A percentile compares a stretch with the other conserved stretches of the same genome.
These are phyloP conservation scores for Sclerotinia borealis DNA, from an alignment of 2,329 filamentous ascomycete genomes.

Conservation along the genomic window DNA sequence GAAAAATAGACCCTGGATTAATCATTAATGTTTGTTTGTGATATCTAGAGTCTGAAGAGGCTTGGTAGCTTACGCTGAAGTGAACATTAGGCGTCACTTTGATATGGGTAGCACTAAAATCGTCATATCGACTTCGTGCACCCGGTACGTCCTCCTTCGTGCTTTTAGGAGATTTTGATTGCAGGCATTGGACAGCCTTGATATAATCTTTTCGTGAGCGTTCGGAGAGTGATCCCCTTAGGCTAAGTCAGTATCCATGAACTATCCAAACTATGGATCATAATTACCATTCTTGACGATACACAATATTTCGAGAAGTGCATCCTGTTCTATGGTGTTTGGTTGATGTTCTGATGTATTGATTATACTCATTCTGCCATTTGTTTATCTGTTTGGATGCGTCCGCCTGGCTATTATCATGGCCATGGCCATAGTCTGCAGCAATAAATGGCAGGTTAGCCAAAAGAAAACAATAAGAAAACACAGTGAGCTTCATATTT, in stretches of 20 bases:
- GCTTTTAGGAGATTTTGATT: conserved; percentile 30
- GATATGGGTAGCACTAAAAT: conserved; percentile 36
- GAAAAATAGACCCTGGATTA: conserved; percentile 14
- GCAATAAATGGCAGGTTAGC: not conserved
- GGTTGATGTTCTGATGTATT: not conserved
- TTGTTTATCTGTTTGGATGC: not conserved
- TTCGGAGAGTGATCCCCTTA: conserved; percentile 1
- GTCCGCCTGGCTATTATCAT: not conserved
- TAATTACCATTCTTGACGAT: conserved; percentile 4
- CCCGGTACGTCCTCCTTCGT: conserved; percentile 29
- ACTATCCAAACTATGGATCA: too few relatives aligned
- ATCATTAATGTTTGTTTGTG: not conserved
- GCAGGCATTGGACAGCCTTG: conserved; percentile 36
- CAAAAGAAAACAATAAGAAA: not conserved
- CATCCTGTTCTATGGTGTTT: not conserved
- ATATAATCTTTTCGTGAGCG: conserved; percentile 30
- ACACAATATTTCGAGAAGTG: not conserved
- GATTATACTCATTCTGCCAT: not conserved
- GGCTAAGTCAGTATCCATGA: not conserved
- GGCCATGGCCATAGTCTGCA: not conserved
- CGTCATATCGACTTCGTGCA: conserved; percentile 32
- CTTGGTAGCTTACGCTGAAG: conserved; percentile 19
- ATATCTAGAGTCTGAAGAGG: not conserved
- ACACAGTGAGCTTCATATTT: not conserved
- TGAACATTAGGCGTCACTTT: conserved; percentile 30